Conservation (phyloP, 2,329 filamentous ascomycete genomes). For the Phoma sp. region DNA sequence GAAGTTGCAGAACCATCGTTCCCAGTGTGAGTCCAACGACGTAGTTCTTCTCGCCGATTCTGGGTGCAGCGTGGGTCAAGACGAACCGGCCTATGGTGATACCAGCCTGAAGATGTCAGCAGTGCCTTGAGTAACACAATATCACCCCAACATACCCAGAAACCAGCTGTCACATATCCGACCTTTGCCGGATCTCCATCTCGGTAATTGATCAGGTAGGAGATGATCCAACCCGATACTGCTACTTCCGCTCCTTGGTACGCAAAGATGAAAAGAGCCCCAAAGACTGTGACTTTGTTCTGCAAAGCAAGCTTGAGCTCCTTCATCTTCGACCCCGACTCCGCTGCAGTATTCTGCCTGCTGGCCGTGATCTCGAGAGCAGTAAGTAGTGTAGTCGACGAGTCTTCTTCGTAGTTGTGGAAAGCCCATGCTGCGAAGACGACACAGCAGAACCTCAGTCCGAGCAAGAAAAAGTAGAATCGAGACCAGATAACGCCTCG, state of each 20-base stretch:
- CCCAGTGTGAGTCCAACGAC: conserved; percentile 69
- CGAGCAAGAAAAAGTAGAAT: conserved; percentile 74
- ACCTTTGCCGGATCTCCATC: conserved; percentile 72
- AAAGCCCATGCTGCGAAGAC: conserved; percentile 70
- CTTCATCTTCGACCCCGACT: conserved; percentile 55
- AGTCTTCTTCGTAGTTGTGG: conserved; percentile 71
- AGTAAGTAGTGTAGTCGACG: conserved; percentile 51
- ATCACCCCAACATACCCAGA: conserved; percentile 54
- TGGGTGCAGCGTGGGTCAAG: conserved; percentile 69
- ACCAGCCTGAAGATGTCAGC: conserved; percentile 62
- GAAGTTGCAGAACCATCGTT: conserved; percentile 71
- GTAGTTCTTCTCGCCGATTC: conserved; percentile 72
- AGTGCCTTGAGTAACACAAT: not conserved
- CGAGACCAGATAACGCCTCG: conserved; percentile 68
- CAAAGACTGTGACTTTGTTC: conserved; percentile 70
- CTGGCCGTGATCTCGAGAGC: conserved; percentile 54
- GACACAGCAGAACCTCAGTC: conserved; percentile 64
- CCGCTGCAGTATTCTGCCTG: conserved; percentile 42
- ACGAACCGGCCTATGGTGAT: conserved; percentile 79
- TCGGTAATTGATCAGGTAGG: conserved; percentile 77
- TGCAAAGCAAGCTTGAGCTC: conserved; percentile 59
- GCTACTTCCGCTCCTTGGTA: conserved; percentile 87
- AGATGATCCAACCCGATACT: conserved; percentile 86
- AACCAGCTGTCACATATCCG: conserved; percentile 78
- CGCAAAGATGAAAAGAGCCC: conserved; percentile 81